Base-by-base conservation (phyloP, 2,329 filamentous ascomycete species). In the Colletotrichum endophyticum region DNA sequence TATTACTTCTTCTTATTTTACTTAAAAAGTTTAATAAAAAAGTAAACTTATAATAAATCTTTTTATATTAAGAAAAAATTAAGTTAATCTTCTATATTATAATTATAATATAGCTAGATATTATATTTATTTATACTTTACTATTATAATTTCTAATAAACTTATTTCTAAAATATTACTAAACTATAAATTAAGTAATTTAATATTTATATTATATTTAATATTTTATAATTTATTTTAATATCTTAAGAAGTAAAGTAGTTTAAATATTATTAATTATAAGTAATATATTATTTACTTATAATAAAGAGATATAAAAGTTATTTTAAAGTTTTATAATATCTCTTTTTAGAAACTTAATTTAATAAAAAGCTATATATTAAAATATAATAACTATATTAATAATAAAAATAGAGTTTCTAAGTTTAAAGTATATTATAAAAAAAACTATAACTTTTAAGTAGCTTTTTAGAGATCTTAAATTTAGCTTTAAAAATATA, bases 371-470 rank as follows among this genome's bases (percentile, higher is more conserved):
- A 36, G 6, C 6, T 8, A 4, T 15, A 15, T 15, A 36, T 36
- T 36, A 36, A 36, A 36, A 0, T 36, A 36, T 36, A 15, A 3
- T 36, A 36, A 36, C 13, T 8, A 36, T 36, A 36, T 36, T 15
- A 36, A 36, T 15, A 15, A 36, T 36, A 15, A 13, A 36, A 0
- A 2, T 15, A 15, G 0, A 36, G 3, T 6, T 36, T 15, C 3
- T 15, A 15, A 36, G 3, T 0, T 36, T 36, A 36, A 4, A 36
- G 3, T 36, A 36, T 36, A 36, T 1, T 36, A 15, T 15, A 36
- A 36, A 36, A 1, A 6, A 15, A 2, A 36, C 0, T 4, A 36
- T 36, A 36, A 13, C 3, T 15, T 0, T 36, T 15, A 36, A 36
- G 6, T 4, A 36, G 1, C 34, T 15, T 0, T 36, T 36, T 36